Evolutionary conservation across 345 rosid species (phyloP), one percentile per base, ranked within the genome.

Genomic region (Populus ilicifolia): DNA sequence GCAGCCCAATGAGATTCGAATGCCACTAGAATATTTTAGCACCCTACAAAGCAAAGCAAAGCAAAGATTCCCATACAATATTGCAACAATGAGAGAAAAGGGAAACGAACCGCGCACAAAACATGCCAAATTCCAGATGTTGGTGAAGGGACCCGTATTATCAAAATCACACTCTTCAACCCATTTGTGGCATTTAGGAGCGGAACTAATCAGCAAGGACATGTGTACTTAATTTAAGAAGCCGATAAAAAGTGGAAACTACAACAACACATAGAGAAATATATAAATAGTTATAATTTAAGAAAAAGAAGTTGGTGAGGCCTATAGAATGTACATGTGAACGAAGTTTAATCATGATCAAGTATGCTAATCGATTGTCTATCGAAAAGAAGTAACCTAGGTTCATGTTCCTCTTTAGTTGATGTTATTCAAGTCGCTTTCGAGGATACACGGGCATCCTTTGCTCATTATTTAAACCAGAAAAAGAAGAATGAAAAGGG

Each of bases 241-340:
- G 29, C 39, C 27, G 69, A 23, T 56, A 33, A 67, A 38, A 38
- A 17, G 69, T 73, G 74, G 68, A 77, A 78, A 78, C 71, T 21
- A 64, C 29, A 25, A 54, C 71, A 33, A 75, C 33, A 33, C 64
- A 29, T 33, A 7, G 11, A 41, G 46, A 43, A 43, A 43, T 43
- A 43, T 43, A 43, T 43, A 9, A 41, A 41, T 2, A 43, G 46
- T 43, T 43, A 43, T 43, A 2, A 21, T 8, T 46, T 12, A 46
- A 12, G 0, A 3, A 13, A 39, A 74, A 23, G 18, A 27, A 9
- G 39, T n/a, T 39, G 74, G 30, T 14, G 67, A 68, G 74, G 67
- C 67, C 72, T 76, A 33, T 39, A 17, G 69, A 56, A 59, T 23
- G 13, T 38, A 35, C 39, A 7, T 50, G 5, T 33, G 21, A 63